Evolutionary conservation across 2,329 filamentous ascomycete genomes (phyloP).

Genomic region (Thielaviopsis punctulata): DNA sequence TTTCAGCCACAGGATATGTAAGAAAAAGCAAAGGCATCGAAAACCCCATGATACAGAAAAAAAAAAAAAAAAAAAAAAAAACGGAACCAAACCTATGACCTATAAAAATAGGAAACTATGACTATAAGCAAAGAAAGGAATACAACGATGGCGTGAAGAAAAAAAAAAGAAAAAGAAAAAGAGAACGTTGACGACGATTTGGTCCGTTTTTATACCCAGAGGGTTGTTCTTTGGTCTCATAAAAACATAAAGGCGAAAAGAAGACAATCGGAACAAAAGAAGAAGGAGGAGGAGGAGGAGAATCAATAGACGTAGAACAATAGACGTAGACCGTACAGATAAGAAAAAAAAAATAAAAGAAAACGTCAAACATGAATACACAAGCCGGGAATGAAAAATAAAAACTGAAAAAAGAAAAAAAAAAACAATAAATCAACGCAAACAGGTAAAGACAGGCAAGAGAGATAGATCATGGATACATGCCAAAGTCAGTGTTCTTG

Average conservation of each 20-base stretch:
- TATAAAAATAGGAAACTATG: not conserved
- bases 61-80: too few relatives aligned
- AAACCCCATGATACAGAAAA: too few relatives aligned
- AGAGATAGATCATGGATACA: slow-evolving; percentile 2
- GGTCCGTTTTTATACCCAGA: not conserved
- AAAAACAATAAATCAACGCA: not conserved
- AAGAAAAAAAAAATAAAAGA: slow-evolving; percentile 1
- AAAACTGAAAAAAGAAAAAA: not conserved
- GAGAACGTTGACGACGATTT: not conserved
- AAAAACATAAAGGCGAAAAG: not conserved
- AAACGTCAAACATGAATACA: not conserved
- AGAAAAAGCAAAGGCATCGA: too few relatives aligned
- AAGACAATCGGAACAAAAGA: not conserved
- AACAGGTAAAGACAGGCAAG: not conserved
- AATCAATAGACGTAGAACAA: not conserved
- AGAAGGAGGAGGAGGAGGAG: not conserved
- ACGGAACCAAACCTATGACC: too few relatives aligned
- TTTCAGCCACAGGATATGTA: too few relatives aligned
- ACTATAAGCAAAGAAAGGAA: not conserved
- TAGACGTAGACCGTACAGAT: not conserved
- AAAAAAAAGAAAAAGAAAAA: not conserved
- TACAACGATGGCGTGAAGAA: not conserved
- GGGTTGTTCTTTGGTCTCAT: slow-evolving; percentile 6
- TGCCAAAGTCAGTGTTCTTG: slow-evolving; percentile 5
- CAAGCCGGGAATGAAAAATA: not conserved